Evolutionary conservation across 2,329 filamentous ascomycete species (phyloP), one percentile per base, ranked within the genome.

Genomic region (Cyphellophora europaea): DNA sequence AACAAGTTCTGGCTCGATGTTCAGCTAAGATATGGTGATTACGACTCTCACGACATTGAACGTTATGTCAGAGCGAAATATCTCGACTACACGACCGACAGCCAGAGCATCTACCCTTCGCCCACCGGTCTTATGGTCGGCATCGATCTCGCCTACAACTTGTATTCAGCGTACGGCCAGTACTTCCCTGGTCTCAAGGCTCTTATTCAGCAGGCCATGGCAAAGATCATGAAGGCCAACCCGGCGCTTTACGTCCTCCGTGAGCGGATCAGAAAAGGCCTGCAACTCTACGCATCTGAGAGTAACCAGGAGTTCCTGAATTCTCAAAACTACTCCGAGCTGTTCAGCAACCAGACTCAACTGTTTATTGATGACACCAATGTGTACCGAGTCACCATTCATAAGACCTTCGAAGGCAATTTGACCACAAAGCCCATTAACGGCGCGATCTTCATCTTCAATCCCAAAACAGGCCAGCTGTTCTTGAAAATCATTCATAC

Each of bases 1-100:
- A 96, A 94, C 72, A 98, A 98, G 59, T 98, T 98, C 71, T 98
- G 91, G 91, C 68, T 98, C 36, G 91, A 98, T 63, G 85, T 98
- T 28, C 91, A 98, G 56, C 69, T 98, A 37, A 77, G 91, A 45
- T 98, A 98, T 53, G 89, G 89, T 52, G 91, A 98, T 57, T 98
- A 98, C 64, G 91, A 98, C 58, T 95, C 88, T 49, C 93, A 98
- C 63, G 91, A 98, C 53, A 96, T 98, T 55, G 91, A 96, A 61
- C 78, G 93, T 52, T 98, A 98, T 56, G 87, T 93, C 19, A 82
- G 91, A 53, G 89, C 91, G 48, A 98, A 98, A 62, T 98, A 96
- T 54, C 78, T 98, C 6, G 91, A 98, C 61, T 98, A 98, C 67
- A 98, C 91, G 1, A 93, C 89, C 4, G 93, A 98, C 59, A 94